Base-by-base conservation (phyloP, 2,329 filamentous ascomycete genomes). In the Biscogniauxia mediterranea region DNA sequence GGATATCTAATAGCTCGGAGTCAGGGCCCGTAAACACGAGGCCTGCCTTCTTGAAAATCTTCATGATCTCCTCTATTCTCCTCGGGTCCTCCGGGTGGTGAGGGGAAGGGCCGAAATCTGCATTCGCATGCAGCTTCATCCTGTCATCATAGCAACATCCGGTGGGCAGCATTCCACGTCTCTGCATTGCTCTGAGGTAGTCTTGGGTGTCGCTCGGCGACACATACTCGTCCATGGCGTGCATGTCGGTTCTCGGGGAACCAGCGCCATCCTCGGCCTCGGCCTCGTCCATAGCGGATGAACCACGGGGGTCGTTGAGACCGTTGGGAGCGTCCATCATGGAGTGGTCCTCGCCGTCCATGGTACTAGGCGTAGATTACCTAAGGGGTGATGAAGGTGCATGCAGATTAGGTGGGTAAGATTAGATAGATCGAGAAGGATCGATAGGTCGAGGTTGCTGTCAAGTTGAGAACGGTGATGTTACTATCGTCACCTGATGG, bases 71-170 rank as follows among this genome's bases (percentile, higher is more conserved):
- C 69, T 93, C 91, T 62, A 99, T 97, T 15, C 95, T 88, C 26
- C 92, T 84, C 1, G 95, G 95, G 70, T 99, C 95, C 75, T 99
- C 95, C 0, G 95, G 95, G 71, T 99, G 95, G 56, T 96, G 89
- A 21, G 94, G 89, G 54, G 88, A 85, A 1, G 84, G 83, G 19
- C 84, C 86, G 71, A 87, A 89, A 73, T 92, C 88, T 17, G 91
- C 88, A 73, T 97, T 96, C 58, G 93, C 91, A 74, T 99, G 95
- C 63, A 96, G 90, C 63, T 95, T 92, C 95, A 99, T 99, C 32
- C 94, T 87, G 60, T 92, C 88, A 78, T 99, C 95, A 73, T 98
- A 99, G 67, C 91, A 94, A 63, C 90, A 87, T 3, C 91, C 91
- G 0, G 90, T 93, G 0, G 89, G 85, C 1, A 91, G 79, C 25